These are phyloP conservation scores for Pseudisothecium myosuroides DNA, from an alignment of 225 moss, liverwort and hornwort species.

Conservation along the genomic window DNA sequence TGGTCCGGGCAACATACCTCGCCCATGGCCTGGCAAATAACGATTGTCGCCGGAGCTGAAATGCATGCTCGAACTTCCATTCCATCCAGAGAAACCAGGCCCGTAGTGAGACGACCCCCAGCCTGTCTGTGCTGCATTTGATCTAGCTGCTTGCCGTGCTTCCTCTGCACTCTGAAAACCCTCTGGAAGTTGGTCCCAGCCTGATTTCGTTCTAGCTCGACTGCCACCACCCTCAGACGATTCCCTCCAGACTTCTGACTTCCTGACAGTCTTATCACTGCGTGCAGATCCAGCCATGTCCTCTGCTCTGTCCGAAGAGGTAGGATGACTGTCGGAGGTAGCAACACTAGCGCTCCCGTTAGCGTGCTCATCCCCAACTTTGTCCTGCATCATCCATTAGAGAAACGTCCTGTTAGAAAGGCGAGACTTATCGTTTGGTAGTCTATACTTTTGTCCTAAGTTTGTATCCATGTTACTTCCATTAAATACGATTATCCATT, in stretches of 20 bases:
- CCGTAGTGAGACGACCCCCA: constrained; percentile 47
- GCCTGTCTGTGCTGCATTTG: constrained; percentile 49
- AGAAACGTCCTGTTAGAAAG: background rate
- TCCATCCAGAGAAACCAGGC: constrained; percentile 54
- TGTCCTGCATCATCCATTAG: constrained; percentile 26
- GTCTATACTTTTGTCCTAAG: background rate
- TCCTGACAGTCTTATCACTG: constrained; percentile 35
- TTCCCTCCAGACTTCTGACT: constrained; percentile 37
- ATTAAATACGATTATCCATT: background rate
- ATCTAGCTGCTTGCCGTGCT: constrained; percentile 70
- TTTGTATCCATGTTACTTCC: background rate
- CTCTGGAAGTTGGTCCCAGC: constrained; percentile 98
- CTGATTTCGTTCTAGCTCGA: constrained; percentile 63
- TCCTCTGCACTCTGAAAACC: constrained; percentile 81
- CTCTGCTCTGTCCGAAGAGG: constrained; percentile 19
- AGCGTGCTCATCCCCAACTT: constrained; percentile 12
- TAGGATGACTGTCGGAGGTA: constrained; percentile 1
- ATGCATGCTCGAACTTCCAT: constrained; percentile 45
- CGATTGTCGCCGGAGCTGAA: constrained; percentile 49
- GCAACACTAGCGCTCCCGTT: constrained; percentile 15
- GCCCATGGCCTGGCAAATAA: constrained; percentile 45
- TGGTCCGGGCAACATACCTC: constrained; percentile 49
- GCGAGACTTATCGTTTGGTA: background rate
- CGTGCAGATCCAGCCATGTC: constrained; percentile 8
- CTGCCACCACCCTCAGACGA: constrained; percentile 36